phyloP scores from a whole-genome alignment of 768 basidiomycete species.

The Infundibulicybe gibba region DNA sequence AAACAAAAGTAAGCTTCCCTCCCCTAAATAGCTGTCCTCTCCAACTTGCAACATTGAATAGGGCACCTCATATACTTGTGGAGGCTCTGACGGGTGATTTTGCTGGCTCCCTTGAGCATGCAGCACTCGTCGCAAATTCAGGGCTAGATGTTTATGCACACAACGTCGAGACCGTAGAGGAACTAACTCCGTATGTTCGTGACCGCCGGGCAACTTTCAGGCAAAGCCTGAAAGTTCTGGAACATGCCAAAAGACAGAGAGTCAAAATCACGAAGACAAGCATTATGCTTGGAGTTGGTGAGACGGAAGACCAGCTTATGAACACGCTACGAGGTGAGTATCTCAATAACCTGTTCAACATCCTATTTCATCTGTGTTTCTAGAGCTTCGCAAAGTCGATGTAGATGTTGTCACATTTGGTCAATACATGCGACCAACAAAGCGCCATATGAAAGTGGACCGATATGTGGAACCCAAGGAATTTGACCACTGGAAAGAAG shows the following conservation, averaged over 20 bases:
- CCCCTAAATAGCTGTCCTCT: background rate
- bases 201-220: conserved; percentile 92
- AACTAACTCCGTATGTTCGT: conserved; percentile 89
- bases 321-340: conserved; percentile 75
- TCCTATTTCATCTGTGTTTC: background rate
- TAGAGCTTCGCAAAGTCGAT: conserved; percentile 83
- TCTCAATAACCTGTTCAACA: background rate
- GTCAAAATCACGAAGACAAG: conserved; percentile 95
- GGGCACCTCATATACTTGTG: conserved; percentile 93
- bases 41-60: conserved; percentile 21
- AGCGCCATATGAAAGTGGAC: conserved; percentile 98
- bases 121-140: conserved; percentile 82
- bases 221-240: conserved; percentile 76
- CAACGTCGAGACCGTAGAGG: conserved; percentile 96
- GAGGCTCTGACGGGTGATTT: conserved; percentile 98
- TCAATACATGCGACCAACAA: conserved; percentile 99
- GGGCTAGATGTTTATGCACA: conserved; percentile 98
- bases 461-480: conserved; percentile 93
- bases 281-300: conserved; percentile 97
- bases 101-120: conserved; percentile 69
- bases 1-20: conserved; percentile 76
- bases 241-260: conserved; percentile 80
- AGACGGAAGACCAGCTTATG: conserved; percentile 77
- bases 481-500: conserved; percentile 86
- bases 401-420: conserved; percentile 99